A percentile compares a stretch with the other conserved stretches of the same genome.
Conservation (phyloP, 176 grass and related monocot species). For the Cenchrus fungigraminus region DNA sequence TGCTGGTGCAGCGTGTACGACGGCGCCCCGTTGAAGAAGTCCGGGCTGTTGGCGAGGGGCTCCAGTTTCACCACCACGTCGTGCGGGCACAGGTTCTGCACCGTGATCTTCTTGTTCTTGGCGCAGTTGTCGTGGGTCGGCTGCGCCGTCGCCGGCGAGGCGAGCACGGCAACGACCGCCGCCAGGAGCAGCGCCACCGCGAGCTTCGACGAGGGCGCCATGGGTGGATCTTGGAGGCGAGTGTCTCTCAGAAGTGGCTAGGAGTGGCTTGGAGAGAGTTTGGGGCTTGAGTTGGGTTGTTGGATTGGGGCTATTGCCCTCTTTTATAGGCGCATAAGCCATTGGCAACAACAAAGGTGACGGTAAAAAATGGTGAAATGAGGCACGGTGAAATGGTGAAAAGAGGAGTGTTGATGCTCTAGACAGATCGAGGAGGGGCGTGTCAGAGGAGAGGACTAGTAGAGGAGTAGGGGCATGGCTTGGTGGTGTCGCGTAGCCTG, state of each 20-base stretch:
- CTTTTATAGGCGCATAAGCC: too few species aligned
- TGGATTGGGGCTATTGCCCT: too few species aligned
- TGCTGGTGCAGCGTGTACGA: constrained; percentile 8
- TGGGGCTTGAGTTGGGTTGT: background rate
- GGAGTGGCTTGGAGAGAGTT: background rate
- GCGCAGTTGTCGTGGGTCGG: background rate
- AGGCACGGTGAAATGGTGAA: background rate
- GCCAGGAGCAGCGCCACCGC: background rate
- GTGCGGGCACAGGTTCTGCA: constrained; percentile 46
- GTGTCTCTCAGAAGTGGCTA: background rate
- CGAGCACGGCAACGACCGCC: background rate
- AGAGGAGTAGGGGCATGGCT: background rate
- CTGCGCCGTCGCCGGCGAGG: background rate
- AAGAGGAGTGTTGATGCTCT: background rate
- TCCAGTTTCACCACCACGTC: constrained; percentile 11
- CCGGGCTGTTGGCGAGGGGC: constrained; percentile 19
- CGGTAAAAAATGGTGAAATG: too few species aligned
- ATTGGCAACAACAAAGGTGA: too few species aligned
- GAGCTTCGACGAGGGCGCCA: constrained; percentile 21
- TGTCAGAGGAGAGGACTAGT: background rate
- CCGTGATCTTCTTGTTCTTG: constrained; percentile 41
- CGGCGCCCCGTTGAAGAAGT: background rate
- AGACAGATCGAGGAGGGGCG: background rate
- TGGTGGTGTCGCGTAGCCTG: constrained; percentile 14
- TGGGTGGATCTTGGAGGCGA: background rate